Percentiles rank a stretch among this genome's conserved stretches.
Evolutionary conservation across 2,329 filamentous ascomycete genomes (phyloP).

Genomic region (Talaromyces atroroseus): DNA sequence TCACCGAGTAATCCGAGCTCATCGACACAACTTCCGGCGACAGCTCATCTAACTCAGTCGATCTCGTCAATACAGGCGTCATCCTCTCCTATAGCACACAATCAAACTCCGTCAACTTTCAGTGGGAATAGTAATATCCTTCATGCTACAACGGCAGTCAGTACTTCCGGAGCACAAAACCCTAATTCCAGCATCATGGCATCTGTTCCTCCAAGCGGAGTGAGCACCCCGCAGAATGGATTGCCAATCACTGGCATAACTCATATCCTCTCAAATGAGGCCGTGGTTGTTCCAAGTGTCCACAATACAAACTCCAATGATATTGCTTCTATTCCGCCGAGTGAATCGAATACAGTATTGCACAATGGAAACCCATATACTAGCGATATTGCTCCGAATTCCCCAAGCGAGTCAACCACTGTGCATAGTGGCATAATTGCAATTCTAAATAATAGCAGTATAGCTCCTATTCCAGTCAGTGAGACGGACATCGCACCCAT

Average conservation of each 20-base stretch:
- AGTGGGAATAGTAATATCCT: not conserved
- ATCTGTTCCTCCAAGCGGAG: not conserved
- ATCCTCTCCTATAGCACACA: not conserved
- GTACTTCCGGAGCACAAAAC: not conserved
- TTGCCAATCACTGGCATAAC: not conserved
- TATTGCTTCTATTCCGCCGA: constrained; percentile 3
- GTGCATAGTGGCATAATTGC: not conserved
- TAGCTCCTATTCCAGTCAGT: constrained; percentile 2
- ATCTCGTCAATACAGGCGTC: not conserved
- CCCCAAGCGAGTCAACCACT: not conserved
- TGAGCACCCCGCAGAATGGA: not conserved
- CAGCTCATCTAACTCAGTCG: not conserved
- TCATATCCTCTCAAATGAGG: not conserved
- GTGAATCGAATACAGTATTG: not conserved
- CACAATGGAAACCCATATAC: no score
- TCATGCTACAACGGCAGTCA: not conserved
- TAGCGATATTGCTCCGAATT: constrained; percentile 2
- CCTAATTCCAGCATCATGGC: not conserved
- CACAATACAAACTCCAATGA: not conserved
- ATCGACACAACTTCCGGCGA: not conserved
- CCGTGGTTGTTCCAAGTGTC: not conserved
- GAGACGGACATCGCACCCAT: constrained; percentile 1
- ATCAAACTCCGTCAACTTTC: not conserved
- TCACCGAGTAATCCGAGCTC: not conserved
- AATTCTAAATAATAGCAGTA: not conserved